Percentiles rank a stretch among this genome's conserved stretches.
Evolutionary conservation across 164 flowering plant species (phyloP).

Genomic region (Houttuynia cordata): DNA sequence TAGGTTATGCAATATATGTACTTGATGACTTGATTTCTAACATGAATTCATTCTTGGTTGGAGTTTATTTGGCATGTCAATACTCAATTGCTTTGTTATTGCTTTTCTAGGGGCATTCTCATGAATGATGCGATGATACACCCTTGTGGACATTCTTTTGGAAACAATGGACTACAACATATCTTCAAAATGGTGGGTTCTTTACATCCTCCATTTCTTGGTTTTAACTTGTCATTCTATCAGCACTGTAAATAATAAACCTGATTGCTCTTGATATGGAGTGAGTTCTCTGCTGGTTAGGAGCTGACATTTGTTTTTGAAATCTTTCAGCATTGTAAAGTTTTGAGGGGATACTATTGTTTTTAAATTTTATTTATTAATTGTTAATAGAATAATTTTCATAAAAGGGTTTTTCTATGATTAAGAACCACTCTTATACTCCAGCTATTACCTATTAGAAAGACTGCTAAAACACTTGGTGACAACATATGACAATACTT

Average conservation of each 20-base stretch:
- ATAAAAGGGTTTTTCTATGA: not conserved
- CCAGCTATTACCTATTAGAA: too few species aligned
- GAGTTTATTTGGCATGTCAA: not conserved
- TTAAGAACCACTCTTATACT: not conserved
- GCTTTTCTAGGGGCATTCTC: constrained; percentile 48
- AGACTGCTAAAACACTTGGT: too few species aligned
- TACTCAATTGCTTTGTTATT: not conserved
- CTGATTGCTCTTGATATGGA: not conserved
- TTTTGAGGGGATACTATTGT: not conserved
- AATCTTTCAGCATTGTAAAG: too few species aligned
- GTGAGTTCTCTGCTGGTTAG: not conserved
- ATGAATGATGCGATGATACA: constrained; percentile 97
- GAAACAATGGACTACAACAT: constrained; percentile 70
- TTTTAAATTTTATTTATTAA: too few species aligned
- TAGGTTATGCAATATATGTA: too few species aligned
- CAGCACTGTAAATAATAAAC: too few species aligned
- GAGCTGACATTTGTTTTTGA: not conserved
- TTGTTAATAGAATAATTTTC: too few species aligned
- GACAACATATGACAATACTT: too few species aligned
- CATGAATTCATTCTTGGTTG: too few species aligned
- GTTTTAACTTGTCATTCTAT: too few species aligned
- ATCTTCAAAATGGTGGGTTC: constrained; percentile 47
- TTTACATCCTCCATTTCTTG: not conserved
- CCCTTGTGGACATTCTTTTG: constrained; percentile 96
- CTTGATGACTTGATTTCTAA: too few species aligned